These are phyloP conservation scores for Venturia aucupariae DNA, from an alignment of 2,329 filamentous ascomycete genomes.

Conservation along the genomic window DNA sequence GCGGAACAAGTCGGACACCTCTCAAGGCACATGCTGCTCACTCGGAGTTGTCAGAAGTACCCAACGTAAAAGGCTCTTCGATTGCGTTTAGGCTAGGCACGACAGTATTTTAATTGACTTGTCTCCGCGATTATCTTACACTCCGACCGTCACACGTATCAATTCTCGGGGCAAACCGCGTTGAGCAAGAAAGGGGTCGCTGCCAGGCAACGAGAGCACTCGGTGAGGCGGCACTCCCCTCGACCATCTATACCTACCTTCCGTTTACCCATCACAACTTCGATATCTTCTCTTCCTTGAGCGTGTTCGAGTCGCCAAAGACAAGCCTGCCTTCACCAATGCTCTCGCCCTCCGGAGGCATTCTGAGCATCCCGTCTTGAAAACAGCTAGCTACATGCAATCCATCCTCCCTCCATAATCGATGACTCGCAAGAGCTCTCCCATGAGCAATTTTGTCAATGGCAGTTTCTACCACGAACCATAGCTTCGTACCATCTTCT, in stretches of 20 bases:
- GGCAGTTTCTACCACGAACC: conserved; percentile 27
- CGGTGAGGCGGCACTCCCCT: background rate
- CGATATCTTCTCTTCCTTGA: conserved; percentile 1
- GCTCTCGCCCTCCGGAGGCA: conserved; percentile 16
- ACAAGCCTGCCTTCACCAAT: background rate
- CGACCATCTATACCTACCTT: background rate
- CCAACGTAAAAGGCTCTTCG: background rate
- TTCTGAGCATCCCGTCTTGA: conserved; percentile 26
- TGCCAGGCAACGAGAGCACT: background rate
- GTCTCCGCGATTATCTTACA: background rate
- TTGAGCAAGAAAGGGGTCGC: background rate
- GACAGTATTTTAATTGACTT: background rate
- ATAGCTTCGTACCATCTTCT: conserved; percentile 22
- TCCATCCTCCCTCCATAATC: conserved; percentile 24
- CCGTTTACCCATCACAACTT: background rate
- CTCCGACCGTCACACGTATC: background rate
- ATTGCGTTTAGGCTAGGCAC: background rate
- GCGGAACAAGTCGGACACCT: background rate
- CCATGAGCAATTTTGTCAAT: conserved; percentile 20
- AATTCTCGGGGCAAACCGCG: conserved; percentile 2
- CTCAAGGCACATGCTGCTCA: background rate
- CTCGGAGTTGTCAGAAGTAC: background rate
- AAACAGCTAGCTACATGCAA: conserved; percentile 26
- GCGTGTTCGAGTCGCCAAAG: background rate
- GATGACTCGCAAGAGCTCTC: conserved; percentile 22